Evolutionary conservation across 1,284 basidiomycete species (phyloP), one percentile per base, ranked within the genome.

Genomic region (Ustilago sp.): DNA sequence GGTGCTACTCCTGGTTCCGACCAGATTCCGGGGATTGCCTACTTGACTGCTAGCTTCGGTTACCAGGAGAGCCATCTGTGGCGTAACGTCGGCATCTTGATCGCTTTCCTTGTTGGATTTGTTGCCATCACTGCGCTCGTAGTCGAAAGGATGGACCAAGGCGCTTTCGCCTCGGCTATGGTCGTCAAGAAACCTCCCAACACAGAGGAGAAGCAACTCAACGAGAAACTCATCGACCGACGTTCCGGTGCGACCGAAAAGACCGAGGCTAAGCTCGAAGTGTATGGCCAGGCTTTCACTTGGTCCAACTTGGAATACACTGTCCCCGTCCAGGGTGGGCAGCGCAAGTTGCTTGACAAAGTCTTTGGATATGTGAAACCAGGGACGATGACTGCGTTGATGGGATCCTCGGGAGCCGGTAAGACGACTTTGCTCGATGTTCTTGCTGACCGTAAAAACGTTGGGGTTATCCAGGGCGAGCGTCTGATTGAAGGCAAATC

Each of bases 301-400:
- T 89, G 88, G 87, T 84, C 86, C 72, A 80, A 88, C 63, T 80
- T 89, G 23, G 81, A 73, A 11, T 89, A 89, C 80, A 83, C 81
- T 12, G 88, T 89, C 1, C 89, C 88, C 2, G 88, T 90, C 52
- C 87, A 87, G 7, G 90, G 89, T 8, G 85, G 90, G 62, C 87
- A 88, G 4, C 89, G 91, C 34, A 88, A 88, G 55, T 89, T 95
- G 8, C 87, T 95, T 66, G 90, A 94, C 80, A 89, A 93, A 38
- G 90, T 96, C 8, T 92, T 91, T 62, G 94, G 94, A 0, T 95
- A 90, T 86, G 93, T 94, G 47, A 90, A 90, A 23, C 93, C 93
- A 9, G 89, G 89, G 7, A 93, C 91, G 80, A 87, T 95, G 63
- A 94, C 94, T 88, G 79, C 90, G 63, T 79, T 84, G n/a, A 90